Conservation (phyloP, 73 alveolate species). For the Breviolum minutum region DNA sequence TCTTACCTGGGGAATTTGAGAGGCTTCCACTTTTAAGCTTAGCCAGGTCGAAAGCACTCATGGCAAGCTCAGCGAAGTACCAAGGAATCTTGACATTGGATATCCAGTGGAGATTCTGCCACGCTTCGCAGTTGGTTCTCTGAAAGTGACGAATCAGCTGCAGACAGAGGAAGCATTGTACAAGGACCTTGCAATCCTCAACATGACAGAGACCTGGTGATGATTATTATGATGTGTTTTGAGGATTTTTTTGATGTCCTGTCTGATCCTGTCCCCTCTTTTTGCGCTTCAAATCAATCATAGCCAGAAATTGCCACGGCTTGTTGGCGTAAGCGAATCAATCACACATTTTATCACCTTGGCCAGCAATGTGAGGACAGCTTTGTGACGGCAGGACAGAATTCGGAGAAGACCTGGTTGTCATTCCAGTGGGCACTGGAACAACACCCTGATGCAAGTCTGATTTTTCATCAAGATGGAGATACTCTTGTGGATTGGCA, state of each 20-base stretch:
- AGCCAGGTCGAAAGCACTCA: too few relatives aligned
- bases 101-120: conserved; percentile 17
- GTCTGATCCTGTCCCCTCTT: too few relatives aligned
- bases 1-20: too few relatives aligned
- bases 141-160: background rate
- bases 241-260: too few relatives aligned
- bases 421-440: conserved; percentile 68
- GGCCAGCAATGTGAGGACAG: background rate
- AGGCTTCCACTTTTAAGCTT: too few relatives aligned
- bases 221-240: too few relatives aligned
- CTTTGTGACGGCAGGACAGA: conserved; percentile 49
- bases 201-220: conserved; percentile 32
- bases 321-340: too few relatives aligned
- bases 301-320: too few relatives aligned
- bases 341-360: too few relatives aligned
- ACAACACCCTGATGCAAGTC: background rate
- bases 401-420: conserved; percentile 72
- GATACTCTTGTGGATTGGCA: conserved; percentile 89
- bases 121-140: conserved; percentile 28
- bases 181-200: conserved; percentile 47
- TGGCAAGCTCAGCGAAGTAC: background rate
- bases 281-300: too few relatives aligned
- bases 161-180: background rate
- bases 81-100: conserved; percentile 31
- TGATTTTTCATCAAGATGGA: conserved; percentile 80